Evolutionary conservation across 495 filamentous ascomycete species (phyloP).

Genomic region (Penicillium coprophilum): DNA sequence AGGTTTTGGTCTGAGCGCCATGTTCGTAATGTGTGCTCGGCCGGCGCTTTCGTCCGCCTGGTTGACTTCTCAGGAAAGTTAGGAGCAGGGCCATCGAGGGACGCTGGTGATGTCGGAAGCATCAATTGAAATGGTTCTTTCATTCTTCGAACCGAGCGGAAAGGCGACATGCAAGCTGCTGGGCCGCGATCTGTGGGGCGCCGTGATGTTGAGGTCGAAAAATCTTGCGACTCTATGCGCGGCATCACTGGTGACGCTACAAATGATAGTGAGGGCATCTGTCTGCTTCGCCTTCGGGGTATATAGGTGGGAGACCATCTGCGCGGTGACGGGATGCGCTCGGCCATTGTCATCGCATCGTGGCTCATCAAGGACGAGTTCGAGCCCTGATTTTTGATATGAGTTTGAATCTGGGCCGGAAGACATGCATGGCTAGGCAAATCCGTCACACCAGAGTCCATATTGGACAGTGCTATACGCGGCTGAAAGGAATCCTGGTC

Average conservation of each 20-base stretch:
- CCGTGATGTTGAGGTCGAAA: conserved; percentile 29
- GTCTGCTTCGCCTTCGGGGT: conserved; percentile 30
- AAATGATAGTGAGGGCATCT: conserved; percentile 32
- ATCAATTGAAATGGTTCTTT: conserved; percentile 47
- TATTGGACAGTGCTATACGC: conserved; percentile 25
- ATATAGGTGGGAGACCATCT: conserved; percentile 35
- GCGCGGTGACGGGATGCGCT: conserved; percentile 29
- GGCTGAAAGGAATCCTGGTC: conserved; percentile 17
- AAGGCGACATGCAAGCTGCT: conserved; percentile 38
- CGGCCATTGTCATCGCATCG: conserved; percentile 19
- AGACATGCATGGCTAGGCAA: conserved; percentile 24
- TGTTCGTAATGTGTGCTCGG: conserved; percentile 35
- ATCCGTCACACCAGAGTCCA: conserved; percentile 25
- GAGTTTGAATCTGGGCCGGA: conserved; percentile 27
- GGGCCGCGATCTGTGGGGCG: conserved; percentile 29
- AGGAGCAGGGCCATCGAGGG: conserved; percentile 26
- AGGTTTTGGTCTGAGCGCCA: conserved; percentile 48
- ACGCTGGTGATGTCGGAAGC: conserved; percentile 39
- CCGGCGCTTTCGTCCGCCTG: conserved; percentile 18
- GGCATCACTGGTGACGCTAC: conserved; percentile 21
- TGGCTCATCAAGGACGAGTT: conserved; percentile 27
- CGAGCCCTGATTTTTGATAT: conserved; percentile 27
- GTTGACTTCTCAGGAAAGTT: conserved; percentile 20
- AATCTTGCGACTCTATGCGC: conserved; percentile 28
- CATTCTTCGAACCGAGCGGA: conserved; percentile 49